Evolutionary conservation across 164 flowering plant species (phyloP), one percentile per base, ranked within the genome.

Genomic region (Piper longum): DNA sequence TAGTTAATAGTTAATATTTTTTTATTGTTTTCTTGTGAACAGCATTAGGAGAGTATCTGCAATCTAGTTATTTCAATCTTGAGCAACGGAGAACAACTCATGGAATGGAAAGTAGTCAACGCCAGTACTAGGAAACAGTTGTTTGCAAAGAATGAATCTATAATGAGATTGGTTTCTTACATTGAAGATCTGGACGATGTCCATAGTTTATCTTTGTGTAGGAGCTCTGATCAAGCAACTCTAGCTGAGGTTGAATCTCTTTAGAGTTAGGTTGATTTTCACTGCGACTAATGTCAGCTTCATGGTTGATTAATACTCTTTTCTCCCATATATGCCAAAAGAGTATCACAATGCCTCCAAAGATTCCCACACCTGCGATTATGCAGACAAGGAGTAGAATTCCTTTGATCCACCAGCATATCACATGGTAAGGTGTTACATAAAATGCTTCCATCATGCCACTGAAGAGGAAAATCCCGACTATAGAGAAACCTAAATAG

Each of bases 401-500:
- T 58, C 91, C 98, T 78, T 74, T 82, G 74, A 78, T 81, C 98
- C 96, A 92, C 88, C 86, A 82, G 19, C 72, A 3, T 4, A 57
- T 4, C 65, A 87, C 57, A 0, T 56, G 26, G 36, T 60, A 81
- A n/a, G 83, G 89, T 39, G 74, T 82, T 66, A 91, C 69, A 71
- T 85, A 87, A 43, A 72, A 80, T 59, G 70, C 60, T 58, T 86
- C 70, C 64, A 80, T 8, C 74, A 86, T 61, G 42, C 74, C 80
- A 68, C 77, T 16, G 4, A 76, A 58, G 43, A 81, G 43, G n/a
- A 78, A 60, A 61, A 89, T 78, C 1, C 97, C 98, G 9, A 83
- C 51, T 12, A 78, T 86, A 0, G 91, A 83, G n/a, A 71, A 59
- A 40, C 79, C 43, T 8, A 84, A 65, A 60, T 88, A 92, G 4